Evolutionary conservation across 192 early-diverging fungal genomes (phyloP).

Genomic region (Rhizophlyctis rosea): DNA sequence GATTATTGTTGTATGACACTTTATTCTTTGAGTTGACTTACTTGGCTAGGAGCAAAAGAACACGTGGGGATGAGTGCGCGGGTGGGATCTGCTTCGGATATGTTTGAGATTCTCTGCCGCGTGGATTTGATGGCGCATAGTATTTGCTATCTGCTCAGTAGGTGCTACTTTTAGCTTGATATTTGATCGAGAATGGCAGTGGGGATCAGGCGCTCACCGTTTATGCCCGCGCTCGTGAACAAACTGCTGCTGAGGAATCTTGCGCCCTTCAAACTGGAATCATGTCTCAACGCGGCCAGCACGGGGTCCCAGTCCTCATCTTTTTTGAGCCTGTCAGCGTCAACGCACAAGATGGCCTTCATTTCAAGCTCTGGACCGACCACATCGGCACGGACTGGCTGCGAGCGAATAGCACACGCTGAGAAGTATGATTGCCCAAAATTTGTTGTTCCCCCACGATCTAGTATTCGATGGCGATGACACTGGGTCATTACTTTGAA

Average conservation of each 20-base stretch:
- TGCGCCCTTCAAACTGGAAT: constrained; percentile 23
- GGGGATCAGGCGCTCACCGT: too few relatives aligned
- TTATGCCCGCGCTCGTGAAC: too few relatives aligned
- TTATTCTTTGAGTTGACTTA: neutral
- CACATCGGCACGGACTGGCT: neutral
- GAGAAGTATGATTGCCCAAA: neutral
- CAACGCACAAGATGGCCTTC: constrained; percentile 1
- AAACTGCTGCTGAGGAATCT: too few relatives aligned
- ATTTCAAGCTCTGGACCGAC: neutral
- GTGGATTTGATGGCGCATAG: too few relatives aligned
- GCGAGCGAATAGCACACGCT: neutral
- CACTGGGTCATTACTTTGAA: neutral
- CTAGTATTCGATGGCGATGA: neutral
- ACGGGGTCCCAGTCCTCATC: constrained; percentile 36
- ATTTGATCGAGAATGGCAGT: too few relatives aligned
- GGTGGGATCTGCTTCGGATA: constrained; percentile 6
- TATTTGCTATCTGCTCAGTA: too few relatives aligned
- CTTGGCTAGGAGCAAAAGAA: constrained; percentile 15
- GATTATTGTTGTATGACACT: neutral
- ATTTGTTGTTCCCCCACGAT: neutral
- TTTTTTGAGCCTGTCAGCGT: constrained; percentile 28
- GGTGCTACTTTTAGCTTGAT: too few relatives aligned
- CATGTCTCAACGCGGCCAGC: constrained; percentile 25
- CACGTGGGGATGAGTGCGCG: constrained; percentile 7
- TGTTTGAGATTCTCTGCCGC: constrained; percentile 14